Base-by-base conservation (phyloP, 73 alveolate genomes). In the Paramecium sexaurelia region DNA sequence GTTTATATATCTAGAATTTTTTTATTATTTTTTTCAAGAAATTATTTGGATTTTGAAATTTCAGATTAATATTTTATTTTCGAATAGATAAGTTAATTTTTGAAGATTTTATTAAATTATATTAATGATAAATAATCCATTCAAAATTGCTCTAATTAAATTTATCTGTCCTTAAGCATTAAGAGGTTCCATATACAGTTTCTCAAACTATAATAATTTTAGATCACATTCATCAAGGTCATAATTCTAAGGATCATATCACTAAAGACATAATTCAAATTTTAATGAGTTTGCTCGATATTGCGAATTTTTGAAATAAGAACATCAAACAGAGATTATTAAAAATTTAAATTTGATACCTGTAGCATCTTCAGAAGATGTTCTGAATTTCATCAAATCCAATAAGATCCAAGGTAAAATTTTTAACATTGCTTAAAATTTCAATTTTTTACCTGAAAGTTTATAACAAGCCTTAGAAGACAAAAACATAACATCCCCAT, bases 401-500 rank as follows among this genome's bases (percentile, higher is more conserved):
- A 68, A 68, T 13, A 33, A 68, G 29, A 29, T 26, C 17, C 26
- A 68, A 5, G 85, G 85, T 11, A 68, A 68, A 29, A 15, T 68
- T 24, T 29, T 24, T 27, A 26, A 68, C 19, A 68, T 68, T 68
- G 85, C 55, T 26, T n/a, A 24, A 27, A 5, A 8, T 24, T 68
- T 68, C 37, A 36, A 68, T 29, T 68, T 68, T 68, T 24, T 68
- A 0, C 85, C 85, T 9, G 10, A 68, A 68, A 33, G 11, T n/a
- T 13, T 68, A 24, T 27, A 32, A 13, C 22, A 68, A 27, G 19
- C 20, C 11, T 68, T 68, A 32, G 10, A n/a, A 10, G 15, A 20
- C 10, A 33, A n/a, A 85, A 96, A 95, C 55, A 97, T 92, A 84
- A 92, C 92, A 39, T 36, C 47, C 13, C 93, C 93, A 1, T 24